phyloP scores from a whole-genome alignment of 352 stramenopile species.

The Pythium aquatile region DNA sequence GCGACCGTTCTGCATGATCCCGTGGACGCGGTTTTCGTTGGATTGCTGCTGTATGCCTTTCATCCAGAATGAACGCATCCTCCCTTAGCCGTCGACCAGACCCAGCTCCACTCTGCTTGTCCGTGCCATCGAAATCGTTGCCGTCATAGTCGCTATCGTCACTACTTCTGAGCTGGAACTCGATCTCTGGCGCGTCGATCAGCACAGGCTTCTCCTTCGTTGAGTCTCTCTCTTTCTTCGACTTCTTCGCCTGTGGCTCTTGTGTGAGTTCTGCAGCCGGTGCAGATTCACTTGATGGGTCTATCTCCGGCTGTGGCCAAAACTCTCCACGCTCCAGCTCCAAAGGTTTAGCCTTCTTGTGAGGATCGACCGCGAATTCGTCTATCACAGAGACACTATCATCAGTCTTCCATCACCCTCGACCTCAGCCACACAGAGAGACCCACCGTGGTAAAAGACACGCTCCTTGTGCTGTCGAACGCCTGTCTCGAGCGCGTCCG shows the following conservation, averaged over 20 bases:
- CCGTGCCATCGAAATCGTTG: slow-evolving; percentile 1
- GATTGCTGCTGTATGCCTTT: background rate
- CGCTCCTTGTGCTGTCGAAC: slow-evolving; percentile 38
- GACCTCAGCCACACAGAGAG: background rate
- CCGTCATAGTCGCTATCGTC: slow-evolving; percentile 35
- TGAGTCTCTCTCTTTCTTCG: slow-evolving; percentile 28
- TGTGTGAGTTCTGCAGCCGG: background rate
- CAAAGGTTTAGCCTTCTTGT: slow-evolving; percentile 31
- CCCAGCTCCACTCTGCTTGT: background rate
- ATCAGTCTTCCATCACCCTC: background rate
- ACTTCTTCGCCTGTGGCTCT: background rate
- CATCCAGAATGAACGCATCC: slow-evolving; percentile 22
- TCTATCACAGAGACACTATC: slow-evolving; percentile 30
- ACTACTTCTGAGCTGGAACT: slow-evolving; percentile 14
- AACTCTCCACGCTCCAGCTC: slow-evolving; percentile 6
- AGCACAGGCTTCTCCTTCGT: slow-evolving; percentile 9
- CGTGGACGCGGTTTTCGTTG: slow-evolving; percentile 2
- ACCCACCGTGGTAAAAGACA: slow-evolving; percentile 66
- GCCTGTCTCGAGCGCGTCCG: slow-evolving; percentile 18
- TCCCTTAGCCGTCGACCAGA: slow-evolving; percentile 13
- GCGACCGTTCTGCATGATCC: background rate
- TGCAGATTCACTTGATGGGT: background rate
- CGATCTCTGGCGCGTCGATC: slow-evolving; percentile 25
- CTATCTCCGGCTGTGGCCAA: background rate
- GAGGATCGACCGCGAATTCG: slow-evolving; percentile 47